These are phyloP conservation scores for Xylaria sp. DNA, from an alignment of 2,329 filamentous ascomycete genomes.

Conservation along the genomic window DNA sequence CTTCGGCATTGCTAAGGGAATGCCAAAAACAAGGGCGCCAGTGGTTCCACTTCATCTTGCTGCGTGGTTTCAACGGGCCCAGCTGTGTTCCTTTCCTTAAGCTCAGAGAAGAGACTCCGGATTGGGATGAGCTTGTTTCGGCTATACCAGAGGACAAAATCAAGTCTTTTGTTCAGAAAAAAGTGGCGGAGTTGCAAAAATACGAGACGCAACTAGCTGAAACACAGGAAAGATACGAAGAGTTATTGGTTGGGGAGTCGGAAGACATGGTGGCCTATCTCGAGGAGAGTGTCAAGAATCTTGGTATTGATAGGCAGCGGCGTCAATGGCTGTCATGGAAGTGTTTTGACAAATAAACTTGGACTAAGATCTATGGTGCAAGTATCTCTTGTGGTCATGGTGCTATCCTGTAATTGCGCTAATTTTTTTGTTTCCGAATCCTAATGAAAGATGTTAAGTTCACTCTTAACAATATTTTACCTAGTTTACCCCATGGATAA, in stretches of 20 bases:
- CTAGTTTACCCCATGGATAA: too few species aligned
- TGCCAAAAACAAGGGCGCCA: background rate
- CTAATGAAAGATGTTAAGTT: too few species aligned
- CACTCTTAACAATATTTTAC: too few species aligned
- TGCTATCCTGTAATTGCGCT: background rate
- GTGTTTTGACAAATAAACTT: background rate
- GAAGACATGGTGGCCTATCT: slow-evolving; percentile 7
- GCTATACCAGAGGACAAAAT: slow-evolving; percentile 10
- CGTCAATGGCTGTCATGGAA: slow-evolving; percentile 11
- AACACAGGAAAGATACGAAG: slow-evolving; percentile 7
- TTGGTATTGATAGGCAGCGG: slow-evolving; percentile 9
- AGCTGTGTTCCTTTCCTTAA: slow-evolving; percentile 16
- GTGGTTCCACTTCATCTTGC: slow-evolving; percentile 22
- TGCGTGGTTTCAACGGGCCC: slow-evolving; percentile 12
- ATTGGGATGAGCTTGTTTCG: slow-evolving; percentile 19
- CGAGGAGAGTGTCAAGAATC: background rate
- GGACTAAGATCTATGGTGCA: background rate
- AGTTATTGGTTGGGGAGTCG: background rate
- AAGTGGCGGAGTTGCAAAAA: background rate
- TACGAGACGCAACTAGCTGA: slow-evolving; percentile 12
- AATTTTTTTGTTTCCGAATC: too few species aligned
- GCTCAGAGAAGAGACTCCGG: slow-evolving; percentile 14
- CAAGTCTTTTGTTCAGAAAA: slow-evolving; percentile 10
- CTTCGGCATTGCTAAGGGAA: slow-evolving; percentile 8
- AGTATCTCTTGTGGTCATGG: background rate